These are phyloP conservation scores for Phlebiopsis flavidoalba DNA, from an alignment of 768 basidiomycete species.

Conservation along the genomic window DNA sequence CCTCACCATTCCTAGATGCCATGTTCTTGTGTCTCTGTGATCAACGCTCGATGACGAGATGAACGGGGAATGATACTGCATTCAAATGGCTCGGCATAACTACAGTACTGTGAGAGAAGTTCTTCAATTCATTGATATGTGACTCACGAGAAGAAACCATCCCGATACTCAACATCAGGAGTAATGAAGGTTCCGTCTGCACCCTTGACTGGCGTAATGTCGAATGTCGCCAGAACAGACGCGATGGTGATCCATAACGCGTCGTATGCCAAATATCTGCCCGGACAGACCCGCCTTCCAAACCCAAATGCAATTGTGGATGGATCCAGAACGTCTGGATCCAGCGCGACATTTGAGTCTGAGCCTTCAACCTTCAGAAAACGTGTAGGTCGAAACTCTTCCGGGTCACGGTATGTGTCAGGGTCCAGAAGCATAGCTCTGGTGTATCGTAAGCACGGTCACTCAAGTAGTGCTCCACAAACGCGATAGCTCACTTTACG, in stretches of 20 bases:
- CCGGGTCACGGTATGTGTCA: constrained; percentile 3
- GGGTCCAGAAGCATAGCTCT: constrained; percentile 24
- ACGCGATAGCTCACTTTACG: constrained; percentile 18
- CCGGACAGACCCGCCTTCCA: constrained; percentile 15
- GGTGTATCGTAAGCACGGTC: constrained; percentile 8
- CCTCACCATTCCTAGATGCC: too few species aligned
- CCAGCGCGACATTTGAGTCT: neutral
- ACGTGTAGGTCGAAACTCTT: constrained; percentile 31
- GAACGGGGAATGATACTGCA: neutral
- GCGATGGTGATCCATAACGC: constrained; percentile 16
- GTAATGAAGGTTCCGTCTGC: neutral
- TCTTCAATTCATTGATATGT: too few species aligned
- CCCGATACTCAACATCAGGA: neutral
- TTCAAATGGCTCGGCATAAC: neutral
- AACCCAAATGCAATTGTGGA: constrained; percentile 4
- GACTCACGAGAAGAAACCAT: neutral
- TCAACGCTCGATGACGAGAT: neutral
- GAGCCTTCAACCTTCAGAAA: constrained; percentile 10
- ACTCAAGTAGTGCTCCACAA: neutral
- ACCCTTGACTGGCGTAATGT: constrained; percentile 12
- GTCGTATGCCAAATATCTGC: constrained; percentile 11
- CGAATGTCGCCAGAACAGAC: constrained; percentile 12
- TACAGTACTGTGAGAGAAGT: neutral
- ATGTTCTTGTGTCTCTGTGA: too few species aligned
- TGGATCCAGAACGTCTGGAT: neutral